Evolutionary conservation across 2,329 filamentous ascomycete genomes (phyloP), one percentile per base, ranked within the genome.

Genomic region (Chrysoporthe austroafricana): DNA sequence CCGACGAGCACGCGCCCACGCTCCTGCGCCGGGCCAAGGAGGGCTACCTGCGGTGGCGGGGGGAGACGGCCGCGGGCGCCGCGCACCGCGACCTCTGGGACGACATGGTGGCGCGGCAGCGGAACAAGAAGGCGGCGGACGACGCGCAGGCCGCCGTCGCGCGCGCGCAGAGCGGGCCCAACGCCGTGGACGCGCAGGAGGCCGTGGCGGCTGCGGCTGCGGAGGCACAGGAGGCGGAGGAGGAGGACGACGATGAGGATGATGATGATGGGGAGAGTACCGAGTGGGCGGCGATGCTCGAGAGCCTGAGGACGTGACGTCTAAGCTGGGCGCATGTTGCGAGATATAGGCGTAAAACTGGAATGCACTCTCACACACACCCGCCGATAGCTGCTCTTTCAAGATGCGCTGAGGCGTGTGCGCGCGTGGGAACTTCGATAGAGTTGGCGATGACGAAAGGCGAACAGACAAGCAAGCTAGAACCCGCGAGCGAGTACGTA

Each of bases 91-190:
- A 70, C 62, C 39, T 54, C 34, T 54, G 63, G 48, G 68, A 70
- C 13, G 68, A 70, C 68, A 43, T 58, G 16, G 48, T 64, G 39
- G 54, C 56, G 34, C 68, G 68, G 1, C 48, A 70, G 46, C 48
- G 18, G 16, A 70, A 70, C 56, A 61, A 46, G 32, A 34, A 42
- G 52, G 36, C 54, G 39, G 63, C 43, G 46, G 63, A 60, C 21
- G 46, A 8, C 8, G 44, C 21, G 16, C 62, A 66, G 39, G 58
- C 32, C 1, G 42, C 4, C 6, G 18, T 34, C 11, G 67, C 56
- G n/a, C 39, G 76, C 32, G 71, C 72, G n/a, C 66, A 73, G 46
- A 69, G 39, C 44, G 60, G 60, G 7, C 13, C 43, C 44, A 50
- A 54, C 5, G 50, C 50, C 4, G 34, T 74, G n/a, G 54, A 58